Evolutionary conservation across 257 asterid species (phyloP), one percentile per base, ranked within the genome.

Genomic region (Solanum habrochaites): DNA sequence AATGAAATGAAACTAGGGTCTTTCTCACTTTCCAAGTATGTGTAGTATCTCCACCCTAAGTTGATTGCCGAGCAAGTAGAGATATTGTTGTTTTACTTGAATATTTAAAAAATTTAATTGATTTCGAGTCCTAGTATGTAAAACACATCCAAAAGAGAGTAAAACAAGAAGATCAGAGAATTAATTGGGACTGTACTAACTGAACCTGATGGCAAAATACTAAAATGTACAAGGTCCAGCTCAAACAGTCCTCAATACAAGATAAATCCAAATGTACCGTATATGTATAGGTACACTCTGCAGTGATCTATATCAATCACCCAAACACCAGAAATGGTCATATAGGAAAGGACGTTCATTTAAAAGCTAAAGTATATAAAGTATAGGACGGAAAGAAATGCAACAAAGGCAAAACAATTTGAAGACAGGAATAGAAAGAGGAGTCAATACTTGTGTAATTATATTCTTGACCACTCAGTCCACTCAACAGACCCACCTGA

Each of bases 341-440:
- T 25, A 85, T 45, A 27, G 78, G 71, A 85, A 69, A 85, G 47
- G 70, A 11, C 70, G 31, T 49, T 69, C 42, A 31, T 29, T 47
- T 35, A 32, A 31, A 71, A 89, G 87, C 56, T 87, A 60, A 82
- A 83, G 77, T 83, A 70, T 14, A 73, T 18, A 73, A 47, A 69
- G 60, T 88, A 87, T 29, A 91, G 67, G 83, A 42, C 83, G 83
- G 23, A 86, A 37, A 89, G 89, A 89, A 77, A 89, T 73, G 81
- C 80, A 80, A 91, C 88, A 90, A 88, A 72, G 87, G 87, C 89
- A 86, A 87, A 91, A 90, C 90, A 89, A 85, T 40, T 75, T 18
- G 87, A 87, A 92, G 98, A 95, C 98, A 96, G 87, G 96, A 94
- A 93, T 90, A 90, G 95, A 93, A 92, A 91, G 87, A 89, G 87